These are phyloP conservation scores for Aureobasidium sp. DNA, from an alignment of 2,329 filamentous ascomycete species.

Conservation along the genomic window DNA sequence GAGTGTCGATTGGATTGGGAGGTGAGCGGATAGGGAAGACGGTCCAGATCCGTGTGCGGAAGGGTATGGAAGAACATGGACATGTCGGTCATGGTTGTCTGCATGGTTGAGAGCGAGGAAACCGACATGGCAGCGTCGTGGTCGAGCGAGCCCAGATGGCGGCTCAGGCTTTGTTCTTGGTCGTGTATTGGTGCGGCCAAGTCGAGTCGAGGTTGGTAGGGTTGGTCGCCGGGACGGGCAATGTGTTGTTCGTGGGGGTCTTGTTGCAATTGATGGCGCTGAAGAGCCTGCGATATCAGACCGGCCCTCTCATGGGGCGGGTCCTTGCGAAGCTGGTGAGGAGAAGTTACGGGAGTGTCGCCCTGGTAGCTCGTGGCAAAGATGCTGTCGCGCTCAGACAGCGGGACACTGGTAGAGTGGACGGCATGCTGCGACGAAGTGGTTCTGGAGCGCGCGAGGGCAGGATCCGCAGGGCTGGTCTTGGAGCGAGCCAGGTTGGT, in stretches of 20 bases:
- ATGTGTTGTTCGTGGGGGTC: neutral
- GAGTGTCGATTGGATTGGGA: conserved; percentile 1
- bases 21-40: neutral
- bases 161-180: neutral
- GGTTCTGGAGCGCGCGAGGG: neutral
- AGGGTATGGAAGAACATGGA: conserved; percentile 7
- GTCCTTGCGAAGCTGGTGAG: neutral
- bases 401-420: conserved; percentile 36
- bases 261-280: neutral
- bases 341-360: conserved; percentile 11
- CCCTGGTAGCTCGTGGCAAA: conserved; percentile 50
- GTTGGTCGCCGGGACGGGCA: neutral
- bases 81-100: conserved; percentile 7
- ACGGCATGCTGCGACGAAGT: conserved; percentile 19
- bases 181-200: neutral
- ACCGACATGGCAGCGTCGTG: neutral
- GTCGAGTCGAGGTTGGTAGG: neutral
- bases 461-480: neutral
- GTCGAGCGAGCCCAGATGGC: neutral
- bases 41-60: conserved; percentile 3
- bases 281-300: conserved; percentile 3
- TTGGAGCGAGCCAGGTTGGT: conserved; percentile 11
- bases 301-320: neutral
- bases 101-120: conserved; percentile 5
- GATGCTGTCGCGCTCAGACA: conserved; percentile 55